phyloP scores from a whole-genome alignment of 2,329 filamentous ascomycete species.

The Leptographium procerum region DNA sequence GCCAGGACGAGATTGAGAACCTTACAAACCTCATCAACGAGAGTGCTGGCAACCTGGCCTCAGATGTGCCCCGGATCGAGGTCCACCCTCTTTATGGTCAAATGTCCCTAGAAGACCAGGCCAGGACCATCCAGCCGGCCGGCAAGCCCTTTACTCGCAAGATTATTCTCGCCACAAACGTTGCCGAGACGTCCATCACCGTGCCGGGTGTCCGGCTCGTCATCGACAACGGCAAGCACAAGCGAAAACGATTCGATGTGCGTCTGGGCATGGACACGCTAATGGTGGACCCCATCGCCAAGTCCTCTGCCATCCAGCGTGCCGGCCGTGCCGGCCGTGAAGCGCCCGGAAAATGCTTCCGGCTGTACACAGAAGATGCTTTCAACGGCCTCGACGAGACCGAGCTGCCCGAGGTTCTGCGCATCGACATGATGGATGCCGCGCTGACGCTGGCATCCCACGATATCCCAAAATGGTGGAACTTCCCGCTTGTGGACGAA shows the following conservation, averaged over 20 bases:
- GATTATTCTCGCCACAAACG: slow-evolving; percentile 87
- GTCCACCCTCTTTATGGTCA: slow-evolving; percentile 83
- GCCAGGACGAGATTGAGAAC: slow-evolving; percentile 83
- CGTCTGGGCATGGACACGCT: slow-evolving; percentile 82
- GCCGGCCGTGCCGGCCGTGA: slow-evolving; percentile 90
- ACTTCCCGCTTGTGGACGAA: slow-evolving; percentile 75
- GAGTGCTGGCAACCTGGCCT: slow-evolving; percentile 59
- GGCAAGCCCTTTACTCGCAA: slow-evolving; percentile 67
- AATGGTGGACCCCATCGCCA: slow-evolving; percentile 80
- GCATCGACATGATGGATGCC: slow-evolving; percentile 78
- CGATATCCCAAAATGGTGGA: slow-evolving; percentile 68
- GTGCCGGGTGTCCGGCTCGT: slow-evolving; percentile 88
- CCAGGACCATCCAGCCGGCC: slow-evolving; percentile 70
- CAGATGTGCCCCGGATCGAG: slow-evolving; percentile 59
- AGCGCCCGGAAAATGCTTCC: slow-evolving; percentile 76
- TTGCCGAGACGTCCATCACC: slow-evolving; percentile 96
- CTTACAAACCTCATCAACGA: slow-evolving; percentile 73
- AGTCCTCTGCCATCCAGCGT: slow-evolving; percentile 84
- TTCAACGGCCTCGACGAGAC: slow-evolving; percentile 59
- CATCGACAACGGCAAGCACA: slow-evolving; percentile 85
- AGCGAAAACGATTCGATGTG: slow-evolving; percentile 82
- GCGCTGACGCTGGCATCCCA: slow-evolving; percentile 89
- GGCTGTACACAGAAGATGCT: slow-evolving; percentile 73
- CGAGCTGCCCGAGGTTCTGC: slow-evolving; percentile 78
- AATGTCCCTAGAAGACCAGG: slow-evolving; percentile 74